Evolutionary conservation across 2,329 filamentous ascomycete species (phyloP), one percentile per base, ranked within the genome.

Genomic region (Alternaria brassicicola): DNA sequence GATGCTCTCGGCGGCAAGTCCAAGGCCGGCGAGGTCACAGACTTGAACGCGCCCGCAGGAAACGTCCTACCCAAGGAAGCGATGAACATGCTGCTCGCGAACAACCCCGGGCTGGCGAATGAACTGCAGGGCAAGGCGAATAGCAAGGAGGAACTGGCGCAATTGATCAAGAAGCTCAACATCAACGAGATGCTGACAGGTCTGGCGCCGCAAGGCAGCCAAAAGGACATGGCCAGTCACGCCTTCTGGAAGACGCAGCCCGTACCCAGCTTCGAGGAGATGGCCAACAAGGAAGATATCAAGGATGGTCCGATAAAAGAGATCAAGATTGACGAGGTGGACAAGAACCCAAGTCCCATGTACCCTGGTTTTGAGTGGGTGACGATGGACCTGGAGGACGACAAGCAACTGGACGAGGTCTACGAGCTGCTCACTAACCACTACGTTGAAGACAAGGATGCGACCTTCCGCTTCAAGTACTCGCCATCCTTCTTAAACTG

Each of bases 191-290:
- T 91, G 72, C 86, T 92, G 84, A 91, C 89, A 1, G 89, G 89
- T 0, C 78, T 91, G 70, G 89, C 93, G 15, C 83, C 91, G 7
- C 88, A 86, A 61, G 91, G 90, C 55, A 96, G 95, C 84, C 96
- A 96, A 72, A 97, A 97, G 82, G 93, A 97, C 74, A 97, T 97
- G 92, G 93, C 89, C 6, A 91, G 89, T 57, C 97, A 98, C 84
- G 97, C 96, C 80, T 99, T 99, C 82, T 99, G 95, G 95, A 89
- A 92, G 78, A 99, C 95, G 45, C 95, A 99, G 78, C 95, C 95
- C 1, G 95, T 99, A 58, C 91, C 91, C 49, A 89, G 89, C 72
- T 97, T 98, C 73, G 79, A 82, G 46, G 80, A 85, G 50, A 79
- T 82, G 58, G 80, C 65, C 17, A 65, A 62, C 23, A 72, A 70